phyloP scores from a whole-genome alignment of 2,329 filamentous ascomycete species.

The Cryphonectria nitschkei region DNA sequence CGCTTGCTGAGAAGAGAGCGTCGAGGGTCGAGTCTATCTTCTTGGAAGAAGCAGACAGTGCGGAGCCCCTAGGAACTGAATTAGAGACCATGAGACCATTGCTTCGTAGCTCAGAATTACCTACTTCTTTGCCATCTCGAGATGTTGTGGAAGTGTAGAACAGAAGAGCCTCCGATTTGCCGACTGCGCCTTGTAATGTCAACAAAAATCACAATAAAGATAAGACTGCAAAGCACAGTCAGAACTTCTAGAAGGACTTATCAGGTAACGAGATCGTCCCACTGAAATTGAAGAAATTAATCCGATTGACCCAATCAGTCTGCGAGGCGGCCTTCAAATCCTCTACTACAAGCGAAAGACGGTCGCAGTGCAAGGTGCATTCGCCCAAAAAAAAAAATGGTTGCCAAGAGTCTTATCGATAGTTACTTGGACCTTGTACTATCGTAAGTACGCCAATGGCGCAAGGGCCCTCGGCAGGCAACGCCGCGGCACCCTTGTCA shows the following conservation, averaged over 20 bases:
- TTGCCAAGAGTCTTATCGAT: conserved; percentile 11
- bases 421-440: background rate
- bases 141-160: background rate
- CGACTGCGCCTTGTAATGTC: background rate
- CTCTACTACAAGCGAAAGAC: background rate
- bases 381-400: background rate
- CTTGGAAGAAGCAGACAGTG: conserved; percentile 51
- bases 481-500: background rate
- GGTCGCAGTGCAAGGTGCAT: background rate
- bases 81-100: conserved; percentile 5
- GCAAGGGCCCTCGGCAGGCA: conserved; percentile 4
- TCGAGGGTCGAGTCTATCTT: conserved; percentile 70
- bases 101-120: background rate
- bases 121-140: conserved; percentile 26
- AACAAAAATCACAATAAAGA: background rate
- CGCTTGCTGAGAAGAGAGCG: conserved; percentile 73
- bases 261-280: background rate
- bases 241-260: background rate
- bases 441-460: background rate
- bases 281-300: background rate
- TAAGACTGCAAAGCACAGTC: background rate
- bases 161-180: background rate
- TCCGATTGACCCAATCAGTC: background rate
- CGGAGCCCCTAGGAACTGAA: conserved; percentile 40
- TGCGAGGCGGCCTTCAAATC: background rate